phyloP scores from a whole-genome alignment of 2,329 filamentous ascomycete species.

The Aureobasidium sp. region DNA sequence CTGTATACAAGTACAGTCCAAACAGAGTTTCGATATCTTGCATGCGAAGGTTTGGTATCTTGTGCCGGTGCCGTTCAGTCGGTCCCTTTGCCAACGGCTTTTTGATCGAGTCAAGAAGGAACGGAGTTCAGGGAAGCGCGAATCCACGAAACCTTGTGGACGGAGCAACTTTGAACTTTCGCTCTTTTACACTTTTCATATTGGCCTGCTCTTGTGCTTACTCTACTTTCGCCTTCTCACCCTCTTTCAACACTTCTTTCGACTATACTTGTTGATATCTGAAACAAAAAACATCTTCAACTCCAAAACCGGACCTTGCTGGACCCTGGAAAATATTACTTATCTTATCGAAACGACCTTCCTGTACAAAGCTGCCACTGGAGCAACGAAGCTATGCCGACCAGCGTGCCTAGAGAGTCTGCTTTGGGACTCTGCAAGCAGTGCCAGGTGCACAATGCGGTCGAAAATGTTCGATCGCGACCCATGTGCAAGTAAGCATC shows the following conservation, averaged over 20 bases:
- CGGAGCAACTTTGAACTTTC: background rate
- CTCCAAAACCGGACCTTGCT: background rate
- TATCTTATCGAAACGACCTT: background rate
- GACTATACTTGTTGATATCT: background rate
- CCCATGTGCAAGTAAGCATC: slow-evolving; percentile 51
- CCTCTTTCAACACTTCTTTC: background rate
- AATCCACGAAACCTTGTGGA: background rate
- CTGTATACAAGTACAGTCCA: background rate
- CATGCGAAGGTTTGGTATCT: background rate
- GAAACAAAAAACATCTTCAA: background rate
- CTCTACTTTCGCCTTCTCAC: background rate
- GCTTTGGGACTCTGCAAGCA: slow-evolving; percentile 42
- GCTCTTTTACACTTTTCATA: slow-evolving; percentile 2
- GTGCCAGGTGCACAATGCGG: slow-evolving; percentile 46
- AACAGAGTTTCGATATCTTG: background rate
- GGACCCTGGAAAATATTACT: background rate
- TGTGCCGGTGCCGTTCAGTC: background rate
- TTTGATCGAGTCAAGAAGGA: background rate
- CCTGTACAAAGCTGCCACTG: background rate
- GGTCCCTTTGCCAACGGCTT: slow-evolving; percentile 10
- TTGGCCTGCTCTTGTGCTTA: background rate
- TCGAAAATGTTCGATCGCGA: slow-evolving; percentile 51
- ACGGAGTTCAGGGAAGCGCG: background rate
- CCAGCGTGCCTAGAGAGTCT: background rate
- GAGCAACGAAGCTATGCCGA: background rate